Conservation (phyloP, 352 stramenopile genomes). For the Phytopythium aichiense region DNA sequence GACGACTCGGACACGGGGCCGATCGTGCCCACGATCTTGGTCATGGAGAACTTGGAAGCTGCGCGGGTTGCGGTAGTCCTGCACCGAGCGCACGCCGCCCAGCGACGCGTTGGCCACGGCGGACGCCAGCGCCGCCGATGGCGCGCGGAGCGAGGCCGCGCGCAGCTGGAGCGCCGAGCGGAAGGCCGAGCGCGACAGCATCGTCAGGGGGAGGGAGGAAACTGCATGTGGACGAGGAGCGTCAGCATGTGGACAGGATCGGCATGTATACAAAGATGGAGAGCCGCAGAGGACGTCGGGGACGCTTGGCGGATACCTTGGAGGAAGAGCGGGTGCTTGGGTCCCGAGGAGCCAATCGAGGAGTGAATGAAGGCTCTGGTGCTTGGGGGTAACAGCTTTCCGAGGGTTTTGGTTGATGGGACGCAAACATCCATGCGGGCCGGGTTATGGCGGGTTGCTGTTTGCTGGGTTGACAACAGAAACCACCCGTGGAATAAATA, state of each 20-base stretch:
- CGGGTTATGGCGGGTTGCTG: no score
- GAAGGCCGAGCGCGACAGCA: conserved; percentile 4
- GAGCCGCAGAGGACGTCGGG: background rate
- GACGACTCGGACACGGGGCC: conserved; percentile 80
- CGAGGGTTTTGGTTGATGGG: no score
- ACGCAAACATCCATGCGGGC: background rate
- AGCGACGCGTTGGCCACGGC: conserved; percentile 17
- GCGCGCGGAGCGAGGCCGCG: conserved; percentile 12
- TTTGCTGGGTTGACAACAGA: no score
- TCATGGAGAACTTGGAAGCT: conserved; percentile 87
- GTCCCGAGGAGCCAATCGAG: no score
- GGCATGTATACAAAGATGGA: background rate
- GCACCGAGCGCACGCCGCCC: conserved; percentile 10
- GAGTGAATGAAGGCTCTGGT: no score
- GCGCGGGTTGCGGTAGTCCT: conserved; percentile 75
- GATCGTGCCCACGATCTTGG: conserved; percentile 93
- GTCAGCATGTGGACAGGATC: background rate
- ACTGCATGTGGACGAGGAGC: background rate
- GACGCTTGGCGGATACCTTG: no score
- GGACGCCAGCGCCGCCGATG: conserved; percentile 14
- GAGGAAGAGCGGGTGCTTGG: no score
- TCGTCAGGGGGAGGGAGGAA: background rate
- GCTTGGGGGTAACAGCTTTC: no score
- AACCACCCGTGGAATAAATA: no score
- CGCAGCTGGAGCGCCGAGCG: conserved; percentile 7